Base-by-base conservation (phyloP, 768 basidiomycete species). In the Boletus coccyginus region DNA sequence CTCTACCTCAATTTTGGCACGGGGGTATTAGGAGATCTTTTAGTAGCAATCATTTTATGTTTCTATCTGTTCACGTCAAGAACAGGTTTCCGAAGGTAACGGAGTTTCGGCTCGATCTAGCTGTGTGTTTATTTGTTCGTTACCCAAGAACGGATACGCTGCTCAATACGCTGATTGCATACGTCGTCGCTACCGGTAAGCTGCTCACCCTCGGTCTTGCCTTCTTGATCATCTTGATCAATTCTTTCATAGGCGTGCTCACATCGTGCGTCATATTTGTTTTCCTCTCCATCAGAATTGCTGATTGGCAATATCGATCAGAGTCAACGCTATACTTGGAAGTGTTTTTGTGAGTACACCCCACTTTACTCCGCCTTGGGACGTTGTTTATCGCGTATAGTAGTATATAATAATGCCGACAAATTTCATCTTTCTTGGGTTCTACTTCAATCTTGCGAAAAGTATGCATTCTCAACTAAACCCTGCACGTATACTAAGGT, bases 181-280 rank as follows among this genome's bases (percentile, higher is more conserved):
- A 83, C 60, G 72, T 78, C 0, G 73, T 85, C 49, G 79, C 83
- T 55, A 85, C 84, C 0, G 82, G 84, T 60, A 61, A 76, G 61
- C 29, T n/a, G 27, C 21, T 10, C 14, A 16, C 12, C 9, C 0
- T 35, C 8, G 2, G 1, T 65, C 74, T 49, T 21, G 45, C 75
- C 27, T 41, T 40, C 14, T 9, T 38, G 27, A 46, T 29, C 10
- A 11, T 49, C 7, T 35, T 50, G 46, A 21, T 49, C 13, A 39
- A 16, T 16, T 16, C 16, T 76, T 47, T 70, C 71, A 70, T 76
- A 70, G 66, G 82, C 65, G 17, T 66, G 27, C 61, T 74, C 45
- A 67, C 58, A 17, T 57, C 72, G 80, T 80, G 53, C 53, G 76
- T 69, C 49, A 19, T 17, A n/a, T 32, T 54, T 49, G n/a, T 27